Conservation (phyloP, 1,284 basidiomycete genomes). For the Pseudozyma hubeiensis region DNA sequence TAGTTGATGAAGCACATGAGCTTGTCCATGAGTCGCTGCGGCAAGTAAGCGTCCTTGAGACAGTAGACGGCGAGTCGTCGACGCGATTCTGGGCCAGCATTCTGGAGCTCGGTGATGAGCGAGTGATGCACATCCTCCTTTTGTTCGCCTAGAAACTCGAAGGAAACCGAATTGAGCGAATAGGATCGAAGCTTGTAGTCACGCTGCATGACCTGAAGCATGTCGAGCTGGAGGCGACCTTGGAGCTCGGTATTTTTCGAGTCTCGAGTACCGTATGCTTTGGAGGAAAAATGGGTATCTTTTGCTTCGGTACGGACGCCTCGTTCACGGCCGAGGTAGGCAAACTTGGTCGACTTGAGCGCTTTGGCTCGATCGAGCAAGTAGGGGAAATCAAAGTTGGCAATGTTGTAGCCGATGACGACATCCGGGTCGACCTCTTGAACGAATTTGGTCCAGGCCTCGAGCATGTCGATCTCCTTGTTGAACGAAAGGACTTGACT, state of each 20-base stretch:
- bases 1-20: slow-evolving; percentile 69
- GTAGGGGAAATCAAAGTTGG: slow-evolving; percentile 69
- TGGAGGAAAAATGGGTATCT: slow-evolving; percentile 68
- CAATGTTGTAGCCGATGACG: slow-evolving; percentile 68
- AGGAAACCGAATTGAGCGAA: slow-evolving; percentile 67
- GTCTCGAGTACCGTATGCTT: slow-evolving; percentile 68
- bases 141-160: slow-evolving; percentile 68
- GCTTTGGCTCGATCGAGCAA: slow-evolving; percentile 67
- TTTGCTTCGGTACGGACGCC: slow-evolving; percentile 65
- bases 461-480: slow-evolving; percentile 63
- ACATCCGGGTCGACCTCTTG: slow-evolving; percentile 67
- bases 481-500: slow-evolving; percentile 66
- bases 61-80: slow-evolving; percentile 67
- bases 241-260: slow-evolving; percentile 67
- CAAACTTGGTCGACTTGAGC: slow-evolving; percentile 63
- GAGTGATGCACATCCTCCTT: slow-evolving; percentile 68
- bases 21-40: slow-evolving; percentile 68
- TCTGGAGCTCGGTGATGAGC: slow-evolving; percentile 68
- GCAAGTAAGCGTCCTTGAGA: slow-evolving; percentile 68
- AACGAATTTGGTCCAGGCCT: slow-evolving; percentile 66
- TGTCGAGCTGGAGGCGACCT: slow-evolving; percentile 67
- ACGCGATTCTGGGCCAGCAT: slow-evolving; percentile 66
- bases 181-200: slow-evolving; percentile 68
- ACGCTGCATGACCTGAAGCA: slow-evolving; percentile 69
- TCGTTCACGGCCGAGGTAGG: slow-evolving; percentile 65